A percentile compares a stretch with the other conserved stretches of the same genome.
phyloP scores from a whole-genome alignment of 768 basidiomycete genomes.

The Harrya chromipes region DNA sequence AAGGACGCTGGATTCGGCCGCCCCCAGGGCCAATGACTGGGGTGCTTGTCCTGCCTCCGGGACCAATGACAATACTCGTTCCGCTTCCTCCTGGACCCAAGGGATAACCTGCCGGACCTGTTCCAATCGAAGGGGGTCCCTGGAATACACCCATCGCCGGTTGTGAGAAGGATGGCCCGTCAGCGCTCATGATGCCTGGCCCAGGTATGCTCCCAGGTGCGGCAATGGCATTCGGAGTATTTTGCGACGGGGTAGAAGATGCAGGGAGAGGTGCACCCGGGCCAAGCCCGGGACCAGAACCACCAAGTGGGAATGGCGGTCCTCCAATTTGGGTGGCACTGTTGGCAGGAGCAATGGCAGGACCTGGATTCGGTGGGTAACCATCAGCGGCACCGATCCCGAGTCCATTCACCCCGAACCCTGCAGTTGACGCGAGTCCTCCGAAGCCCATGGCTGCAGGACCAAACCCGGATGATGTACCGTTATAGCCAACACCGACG shows the following conservation, averaged over 20 bases:
- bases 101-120: constrained; percentile 18
- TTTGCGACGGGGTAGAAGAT: constrained; percentile 7
- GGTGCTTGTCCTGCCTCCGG: constrained; percentile 22
- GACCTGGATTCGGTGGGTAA: constrained; percentile 16
- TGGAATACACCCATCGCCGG: constrained; percentile 30
- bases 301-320: constrained; percentile 5
- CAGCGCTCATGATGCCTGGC: constrained; percentile 11
- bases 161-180: constrained; percentile 20
- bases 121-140: constrained; percentile 20
- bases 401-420: constrained; percentile 22
- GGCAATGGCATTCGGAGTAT: constrained; percentile 1
- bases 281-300: constrained; percentile 9
- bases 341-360: constrained; percentile 8
- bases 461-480: constrained; percentile 14
- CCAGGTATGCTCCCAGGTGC: constrained; percentile 4
- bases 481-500: constrained; percentile 15
- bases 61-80: constrained; percentile 24
- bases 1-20: constrained; percentile 22
- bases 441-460: constrained; percentile 16
- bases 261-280: constrained; percentile 1
- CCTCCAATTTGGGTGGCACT: constrained; percentile 8
- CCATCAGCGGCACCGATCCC: constrained; percentile 16
- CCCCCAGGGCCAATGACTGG: constrained; percentile 17
- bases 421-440: constrained; percentile 11
- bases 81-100: constrained; percentile 18